These are phyloP conservation scores for Ensete glaucum DNA, from an alignment of 176 grass and related monocot genomes.

Conservation along the genomic window DNA sequence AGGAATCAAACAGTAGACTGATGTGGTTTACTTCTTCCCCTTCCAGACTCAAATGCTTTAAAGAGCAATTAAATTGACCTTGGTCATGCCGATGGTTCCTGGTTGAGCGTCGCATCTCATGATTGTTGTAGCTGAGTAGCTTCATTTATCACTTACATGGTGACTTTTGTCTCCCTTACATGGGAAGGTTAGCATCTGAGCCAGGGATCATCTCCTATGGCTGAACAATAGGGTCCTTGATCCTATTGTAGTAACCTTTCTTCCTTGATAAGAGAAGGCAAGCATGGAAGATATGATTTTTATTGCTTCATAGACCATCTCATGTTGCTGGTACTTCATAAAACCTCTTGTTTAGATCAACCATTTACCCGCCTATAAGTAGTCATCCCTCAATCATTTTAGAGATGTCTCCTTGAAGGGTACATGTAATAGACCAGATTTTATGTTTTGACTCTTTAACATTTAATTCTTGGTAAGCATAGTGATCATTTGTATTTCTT, in stretches of 20 bases:
- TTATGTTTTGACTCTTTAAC: neutral
- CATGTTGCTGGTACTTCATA: neutral
- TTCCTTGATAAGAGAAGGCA: neutral
- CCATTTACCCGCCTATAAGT: neutral
- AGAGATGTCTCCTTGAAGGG: constrained; percentile 2
- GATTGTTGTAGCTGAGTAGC: too few species aligned
- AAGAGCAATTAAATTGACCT: neutral
- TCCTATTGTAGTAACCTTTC: neutral
- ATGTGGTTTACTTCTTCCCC: neutral
- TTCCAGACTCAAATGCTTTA: neutral
- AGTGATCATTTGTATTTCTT: neutral
- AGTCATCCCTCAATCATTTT: neutral
- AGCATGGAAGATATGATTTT: neutral
- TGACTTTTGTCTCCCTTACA: too few species aligned
- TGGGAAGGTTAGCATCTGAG: too few species aligned
- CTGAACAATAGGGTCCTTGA: neutral
- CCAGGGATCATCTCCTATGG: neutral
- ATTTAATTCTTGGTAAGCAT: neutral
- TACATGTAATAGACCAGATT: neutral
- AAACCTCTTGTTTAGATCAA: neutral
- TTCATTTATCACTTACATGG: too few species aligned
- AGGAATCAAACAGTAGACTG: neutral
- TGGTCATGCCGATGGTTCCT: too few species aligned
- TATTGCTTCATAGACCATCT: neutral
- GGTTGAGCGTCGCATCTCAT: too few species aligned